Evolutionary conservation across 1,284 basidiomycete species (phyloP), one percentile per base, ranked within the genome.

Genomic region (Phellopilus nigrolimitatus): DNA sequence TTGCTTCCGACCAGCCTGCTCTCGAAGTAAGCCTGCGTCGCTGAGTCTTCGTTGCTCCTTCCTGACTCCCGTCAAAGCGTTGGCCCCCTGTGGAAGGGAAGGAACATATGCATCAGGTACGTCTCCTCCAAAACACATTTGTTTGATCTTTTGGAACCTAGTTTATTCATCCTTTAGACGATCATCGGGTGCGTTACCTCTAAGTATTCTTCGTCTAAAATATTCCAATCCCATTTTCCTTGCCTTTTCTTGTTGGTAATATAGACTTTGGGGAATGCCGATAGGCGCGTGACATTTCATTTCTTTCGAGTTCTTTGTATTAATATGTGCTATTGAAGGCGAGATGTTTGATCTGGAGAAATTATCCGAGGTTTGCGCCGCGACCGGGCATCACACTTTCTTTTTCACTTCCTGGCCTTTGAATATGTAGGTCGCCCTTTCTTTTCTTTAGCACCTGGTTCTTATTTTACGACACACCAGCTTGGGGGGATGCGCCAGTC

Each of bases 341-440:
- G 83, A 86, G 65, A 73, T 84, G 56, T 85, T 86, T 62, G 83
- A 86, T 63, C 67, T 85, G 30, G 82, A 86, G 61, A 73, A 72
- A 52, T 66, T 86, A 1, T 75, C 81, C 10, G 66, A 75, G 52
- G 68, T 70, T 1, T 85, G 81, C 60, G 74, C 73, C 8, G 73
- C 76, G 56, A 76, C 74, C 1, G 73, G 74, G 3, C 66, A 82
- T 58, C 84, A 84, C 62, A 82, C 78, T 6, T 85, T 86, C 65
- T 86, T 84, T 68, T 82, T 85, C 64, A 74, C 81, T 0, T 86
- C 83, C 4, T 86, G 82, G 84, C 82, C 84, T 1, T 64, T 86
- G 59, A 76, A 84, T 59, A 77, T 84, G 82, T 84, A 61, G 61
- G 80, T 66, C 4, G 13, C 31, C 22, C 19, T 45, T 46, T 28